phyloP scores from a whole-genome alignment of 805 yeast genomes.

The Wickerhamomyces bisporus region DNA sequence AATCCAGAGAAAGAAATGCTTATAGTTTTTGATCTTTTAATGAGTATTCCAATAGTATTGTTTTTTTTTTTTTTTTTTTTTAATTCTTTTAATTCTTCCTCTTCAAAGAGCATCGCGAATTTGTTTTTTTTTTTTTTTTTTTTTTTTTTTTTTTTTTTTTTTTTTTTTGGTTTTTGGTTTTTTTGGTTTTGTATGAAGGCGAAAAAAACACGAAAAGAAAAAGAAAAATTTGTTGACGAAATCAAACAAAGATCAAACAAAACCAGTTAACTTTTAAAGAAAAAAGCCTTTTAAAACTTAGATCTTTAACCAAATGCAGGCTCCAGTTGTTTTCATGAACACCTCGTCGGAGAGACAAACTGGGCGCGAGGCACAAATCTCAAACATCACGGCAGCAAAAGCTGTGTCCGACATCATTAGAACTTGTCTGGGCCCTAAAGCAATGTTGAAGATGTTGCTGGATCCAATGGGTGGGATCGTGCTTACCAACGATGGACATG shows the following conservation, averaged over 20 bases:
- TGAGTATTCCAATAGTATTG: neutral
- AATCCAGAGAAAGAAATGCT: no score
- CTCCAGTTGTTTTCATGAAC: slow-evolving; percentile 81
- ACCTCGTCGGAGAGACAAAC: slow-evolving; percentile 89
- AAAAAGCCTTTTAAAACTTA: no score
- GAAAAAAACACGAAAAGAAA: slow-evolving; percentile 2
- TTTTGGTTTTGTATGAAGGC: no score
- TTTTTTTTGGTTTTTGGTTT: no score
- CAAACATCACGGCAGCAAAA: slow-evolving; percentile 98
- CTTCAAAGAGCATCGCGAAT: neutral
- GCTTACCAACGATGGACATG: slow-evolving; percentile 97
- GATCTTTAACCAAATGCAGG: slow-evolving; percentile 71
- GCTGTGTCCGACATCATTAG: slow-evolving; percentile 97
- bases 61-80: neutral
- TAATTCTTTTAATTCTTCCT: neutral
- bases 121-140: no score
- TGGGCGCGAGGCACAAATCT: slow-evolving; percentile 95
- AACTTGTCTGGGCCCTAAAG: slow-evolving; percentile 98
- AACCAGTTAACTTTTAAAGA: no score
- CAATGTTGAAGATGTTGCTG: slow-evolving; percentile 95
- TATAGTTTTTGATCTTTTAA: no score
- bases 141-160: no score
- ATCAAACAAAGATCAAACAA: neutral
- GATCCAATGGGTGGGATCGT: slow-evolving; percentile 96
- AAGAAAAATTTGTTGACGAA: neutral